Base-by-base conservation (phyloP, 202 grass and related monocot species). In the Dendrocalamus latiflorus region DNA sequence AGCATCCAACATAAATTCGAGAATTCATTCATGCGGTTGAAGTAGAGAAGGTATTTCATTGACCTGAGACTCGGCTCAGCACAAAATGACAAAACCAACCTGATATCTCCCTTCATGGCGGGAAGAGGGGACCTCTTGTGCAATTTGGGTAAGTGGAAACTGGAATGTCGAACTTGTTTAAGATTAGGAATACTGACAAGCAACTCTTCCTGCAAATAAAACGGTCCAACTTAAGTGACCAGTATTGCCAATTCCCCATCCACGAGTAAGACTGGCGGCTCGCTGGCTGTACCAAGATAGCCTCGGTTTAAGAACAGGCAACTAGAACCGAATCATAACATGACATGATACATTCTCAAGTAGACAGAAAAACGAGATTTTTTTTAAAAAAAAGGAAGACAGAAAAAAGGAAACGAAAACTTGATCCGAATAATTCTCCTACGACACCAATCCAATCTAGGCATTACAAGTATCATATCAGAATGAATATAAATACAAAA, bases 401-500 rank as follows among this genome's bases (percentile, higher is more conserved):
- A n/a, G n/a, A n/a, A 64, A 9, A 43, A 72, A 71, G 30, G 5
- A 16, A 70, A 39, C 2, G 38, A 43, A 18, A 72, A 21, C 36
- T 5, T n/a, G 4, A 38, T 56, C 10, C 65, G 8, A 10, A 18
- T 24, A 59, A 51, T 50, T 63, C 42, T 67, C 17, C 36, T 48
- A 16, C 36, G 1, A 49, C 49, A 38, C n/a, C n/a, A n/a, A 53
- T 55, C 60, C 42, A 75, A 79, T 68, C 68, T 84, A 84, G 75
- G 18, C 9, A 54, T 60, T 33, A 88, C 76, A 74, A 33, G 42
- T 20, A 60, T 36, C 41, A 87, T 30, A n/a, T n/a, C 51, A 11
- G 22, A 65, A 75, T 15, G 7, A 5, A 89, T 47, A 68, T 24
- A 43, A 48, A 63, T 38, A 81, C 61, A 89, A 56, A 85, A 68